Evolutionary conservation across 2,329 filamentous ascomycete species (phyloP).

Genomic region (Fusarium globosum): DNA sequence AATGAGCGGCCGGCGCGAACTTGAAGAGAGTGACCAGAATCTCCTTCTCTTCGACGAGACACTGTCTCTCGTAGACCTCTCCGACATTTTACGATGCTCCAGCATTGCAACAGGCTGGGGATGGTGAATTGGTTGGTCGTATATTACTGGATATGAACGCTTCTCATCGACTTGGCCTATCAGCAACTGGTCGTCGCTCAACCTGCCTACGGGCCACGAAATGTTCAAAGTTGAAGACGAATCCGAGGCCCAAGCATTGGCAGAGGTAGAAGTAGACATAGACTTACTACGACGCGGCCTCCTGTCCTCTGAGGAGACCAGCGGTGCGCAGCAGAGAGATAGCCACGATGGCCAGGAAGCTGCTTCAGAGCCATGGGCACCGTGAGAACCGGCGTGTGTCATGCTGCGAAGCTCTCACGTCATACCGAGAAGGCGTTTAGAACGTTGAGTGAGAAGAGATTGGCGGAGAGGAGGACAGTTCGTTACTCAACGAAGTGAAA

Average conservation of each 20-base stretch:
- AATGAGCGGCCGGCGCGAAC: conserved; percentile 65
- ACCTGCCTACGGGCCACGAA: conserved; percentile 43
- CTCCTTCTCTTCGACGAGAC: conserved; percentile 60
- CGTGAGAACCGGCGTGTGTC: conserved; percentile 56
- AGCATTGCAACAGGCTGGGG: conserved; percentile 44
- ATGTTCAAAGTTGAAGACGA: conserved; percentile 40
- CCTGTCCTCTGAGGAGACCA: conserved; percentile 53
- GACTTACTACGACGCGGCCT: conserved; percentile 55
- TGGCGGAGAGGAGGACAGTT: conserved; percentile 18
- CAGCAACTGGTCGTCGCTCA: conserved; percentile 46
- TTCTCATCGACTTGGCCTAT: conserved; percentile 50
- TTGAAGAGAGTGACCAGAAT: conserved; percentile 56
- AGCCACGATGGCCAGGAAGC: conserved; percentile 59
- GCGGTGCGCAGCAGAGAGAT: conserved; percentile 58
- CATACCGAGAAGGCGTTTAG: conserved; percentile 40
- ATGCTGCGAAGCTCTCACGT: conserved; percentile 49
- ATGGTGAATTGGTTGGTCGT: conserved; percentile 46
- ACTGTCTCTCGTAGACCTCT: conserved; percentile 51
- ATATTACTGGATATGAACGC: conserved; percentile 39
- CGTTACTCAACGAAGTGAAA: conserved; percentile 14
- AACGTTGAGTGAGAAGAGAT: conserved; percentile 19
- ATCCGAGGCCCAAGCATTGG: conserved; percentile 33
- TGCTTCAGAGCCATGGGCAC: conserved; percentile 56
- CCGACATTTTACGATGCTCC: conserved; percentile 33
- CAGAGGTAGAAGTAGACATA: conserved; percentile 40